Conservation (phyloP, 1,284 basidiomycete genomes). For the Heterobasidion occidentale region DNA sequence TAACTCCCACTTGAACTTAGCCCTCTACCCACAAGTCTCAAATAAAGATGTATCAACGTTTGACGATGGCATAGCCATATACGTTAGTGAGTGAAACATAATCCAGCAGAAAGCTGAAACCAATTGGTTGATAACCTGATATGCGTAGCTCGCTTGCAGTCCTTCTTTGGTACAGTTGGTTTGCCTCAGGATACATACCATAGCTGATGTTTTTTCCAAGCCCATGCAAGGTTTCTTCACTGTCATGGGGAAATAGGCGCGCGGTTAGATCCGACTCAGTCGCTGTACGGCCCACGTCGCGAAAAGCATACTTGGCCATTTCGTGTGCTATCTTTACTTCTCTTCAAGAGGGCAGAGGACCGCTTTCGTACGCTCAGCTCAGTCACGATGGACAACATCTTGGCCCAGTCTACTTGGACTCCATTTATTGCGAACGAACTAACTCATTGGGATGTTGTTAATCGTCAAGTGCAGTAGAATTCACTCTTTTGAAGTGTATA, state of each 20-base stretch:
- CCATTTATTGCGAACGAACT: background rate
- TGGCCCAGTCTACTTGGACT: background rate
- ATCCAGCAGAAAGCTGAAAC: background rate
- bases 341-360: background rate
- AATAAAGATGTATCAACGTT: background rate
- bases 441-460: background rate
- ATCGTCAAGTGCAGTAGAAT: background rate
- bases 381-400: background rate
- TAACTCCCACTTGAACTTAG: background rate
- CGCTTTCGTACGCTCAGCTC: background rate
- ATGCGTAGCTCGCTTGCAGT: background rate
- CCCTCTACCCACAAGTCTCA: background rate
- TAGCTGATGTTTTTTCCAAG: background rate
- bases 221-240: background rate
- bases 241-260: background rate
- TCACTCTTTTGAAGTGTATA: background rate
- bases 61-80: background rate
- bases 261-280: background rate
- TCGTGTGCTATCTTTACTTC: background rate
- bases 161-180: background rate
- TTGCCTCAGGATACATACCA: background rate
- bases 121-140: background rate
- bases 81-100: background rate
- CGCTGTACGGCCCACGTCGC: background rate
- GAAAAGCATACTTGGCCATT: background rate